phyloP scores from a whole-genome alignment of 2,329 filamentous ascomycete genomes.

The Alternaria ventricosa region DNA sequence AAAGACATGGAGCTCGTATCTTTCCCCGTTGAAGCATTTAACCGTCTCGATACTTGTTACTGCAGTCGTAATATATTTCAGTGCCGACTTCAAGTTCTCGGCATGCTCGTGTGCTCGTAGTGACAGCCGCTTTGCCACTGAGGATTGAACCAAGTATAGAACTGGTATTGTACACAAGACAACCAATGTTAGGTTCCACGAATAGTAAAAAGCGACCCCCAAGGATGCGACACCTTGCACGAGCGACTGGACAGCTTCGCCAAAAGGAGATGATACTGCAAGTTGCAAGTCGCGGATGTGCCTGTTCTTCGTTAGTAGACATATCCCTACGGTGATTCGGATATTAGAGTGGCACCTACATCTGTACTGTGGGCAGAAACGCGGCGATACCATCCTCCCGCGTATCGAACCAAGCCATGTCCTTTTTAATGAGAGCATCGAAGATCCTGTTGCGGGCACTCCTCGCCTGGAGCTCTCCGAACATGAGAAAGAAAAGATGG shows the following conservation, averaged over 20 bases:
- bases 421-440: constrained; percentile 69
- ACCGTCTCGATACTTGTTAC: constrained; percentile 81
- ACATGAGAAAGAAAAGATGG: constrained; percentile 74
- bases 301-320: constrained; percentile 54
- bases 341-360: constrained; percentile 59
- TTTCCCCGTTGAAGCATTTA: constrained; percentile 82
- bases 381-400: constrained; percentile 74
- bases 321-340: neutral
- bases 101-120: constrained; percentile 74
- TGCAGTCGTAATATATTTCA: constrained; percentile 73
- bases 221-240: constrained; percentile 72
- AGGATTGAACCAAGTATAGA: constrained; percentile 64
- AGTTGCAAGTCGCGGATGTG: constrained; percentile 83
- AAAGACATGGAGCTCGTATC: constrained; percentile 73
- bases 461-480: constrained; percentile 81
- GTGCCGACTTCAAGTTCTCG: constrained; percentile 69
- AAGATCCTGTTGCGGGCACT: constrained; percentile 71
- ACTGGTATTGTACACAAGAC: constrained; percentile 76
- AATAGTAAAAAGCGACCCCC: constrained; percentile 75
- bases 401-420: constrained; percentile 83
- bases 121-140: constrained; percentile 68
- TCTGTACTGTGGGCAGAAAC: constrained; percentile 74
- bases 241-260: constrained; percentile 69
- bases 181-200: constrained; percentile 84
- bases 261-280: constrained; percentile 80